Evolutionary conservation across 2,329 filamentous ascomycete genomes (phyloP), one percentile per base, ranked within the genome.

Genomic region (Botrytis medusae): DNA sequence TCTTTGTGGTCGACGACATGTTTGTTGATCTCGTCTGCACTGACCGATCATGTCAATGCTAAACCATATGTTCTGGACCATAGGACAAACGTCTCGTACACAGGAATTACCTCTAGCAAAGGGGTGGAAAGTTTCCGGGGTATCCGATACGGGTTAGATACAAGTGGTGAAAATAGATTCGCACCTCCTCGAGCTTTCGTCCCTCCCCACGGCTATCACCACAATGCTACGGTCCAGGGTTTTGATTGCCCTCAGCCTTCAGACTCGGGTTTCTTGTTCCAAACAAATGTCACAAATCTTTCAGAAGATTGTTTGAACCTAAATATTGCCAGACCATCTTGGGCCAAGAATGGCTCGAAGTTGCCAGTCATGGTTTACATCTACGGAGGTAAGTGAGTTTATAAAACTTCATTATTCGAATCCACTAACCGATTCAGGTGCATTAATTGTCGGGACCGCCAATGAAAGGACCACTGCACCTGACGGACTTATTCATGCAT

Each of bases 301-400:
- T 84, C 82, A 1, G 90, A 92, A 78, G 89, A 92, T 79, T 92
- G 90, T 77, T 81, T 92, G 67, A 90, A 85, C 18, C 4, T 91
- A 71, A 86, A 85, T 67, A 84, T 92, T 7, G 84, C 87, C 48
- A 85, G 89, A 16, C 90, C 90, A 0, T 81, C 83, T 0, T 87
- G 87, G 14, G 88, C 85, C 3, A 84, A 82, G 34, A 79, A 86
- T 0, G 83, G 83, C 2, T 85, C 85, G 48, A 89, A 89, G 72
- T 81, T 92, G 2, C 90, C 90, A 0, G 90, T 92, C 1, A 81
- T 92, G 29, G 89, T 90, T 75, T 92, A 89, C 88, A 92, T 92
- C 69, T 92, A 86, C 77, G 90, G 90, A 0, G 90, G 91, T 61
- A 82, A 83, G 91, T 60, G 82, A 83, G 4, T 40, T n/a, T 32